Conservation (phyloP, 495 filamentous ascomycete genomes). For the Xylaria acuta region DNA sequence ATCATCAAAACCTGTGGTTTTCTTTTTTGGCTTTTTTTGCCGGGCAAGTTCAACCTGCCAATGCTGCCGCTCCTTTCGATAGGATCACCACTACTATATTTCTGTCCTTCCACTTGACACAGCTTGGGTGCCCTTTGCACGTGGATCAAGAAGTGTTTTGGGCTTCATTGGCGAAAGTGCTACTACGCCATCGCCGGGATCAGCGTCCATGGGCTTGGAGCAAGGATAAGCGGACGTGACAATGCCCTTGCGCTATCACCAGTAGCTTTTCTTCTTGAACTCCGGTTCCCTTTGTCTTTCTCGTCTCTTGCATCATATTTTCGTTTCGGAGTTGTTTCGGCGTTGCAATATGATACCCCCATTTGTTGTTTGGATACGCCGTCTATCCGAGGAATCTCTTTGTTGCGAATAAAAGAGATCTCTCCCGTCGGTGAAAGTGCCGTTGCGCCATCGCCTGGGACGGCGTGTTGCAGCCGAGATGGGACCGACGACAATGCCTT, state of each 20-base stretch:
- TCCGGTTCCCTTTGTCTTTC: constrained; percentile 1
- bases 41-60: constrained; percentile 43
- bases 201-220: constrained; percentile 34
- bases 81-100: constrained; percentile 19
- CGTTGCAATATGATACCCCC: constrained; percentile 62
- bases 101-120: neutral
- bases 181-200: constrained; percentile 51
- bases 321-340: constrained; percentile 30
- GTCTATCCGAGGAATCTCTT: constrained; percentile 40
- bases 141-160: constrained; percentile 35
- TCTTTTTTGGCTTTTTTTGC: constrained; percentile 5
- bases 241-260: constrained; percentile 54
- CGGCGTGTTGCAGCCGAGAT: constrained; percentile 60
- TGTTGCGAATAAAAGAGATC: constrained; percentile 20
- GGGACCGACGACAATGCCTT: constrained; percentile 58
- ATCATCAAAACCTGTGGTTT: constrained; percentile 20
- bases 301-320: constrained; percentile 15
- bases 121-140: constrained; percentile 19
- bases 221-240: constrained; percentile 34
- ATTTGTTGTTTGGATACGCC: constrained; percentile 61
- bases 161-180: constrained; percentile 49
- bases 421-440: constrained; percentile 62
- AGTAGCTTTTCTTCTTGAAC: constrained; percentile 32
- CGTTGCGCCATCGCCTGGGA: constrained; percentile 65
- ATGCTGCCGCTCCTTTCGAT: constrained; percentile 34